These are phyloP conservation scores for Apophysomyces ossiformis DNA, from an alignment of 371 early-diverging fungal genomes.

Conservation along the genomic window DNA sequence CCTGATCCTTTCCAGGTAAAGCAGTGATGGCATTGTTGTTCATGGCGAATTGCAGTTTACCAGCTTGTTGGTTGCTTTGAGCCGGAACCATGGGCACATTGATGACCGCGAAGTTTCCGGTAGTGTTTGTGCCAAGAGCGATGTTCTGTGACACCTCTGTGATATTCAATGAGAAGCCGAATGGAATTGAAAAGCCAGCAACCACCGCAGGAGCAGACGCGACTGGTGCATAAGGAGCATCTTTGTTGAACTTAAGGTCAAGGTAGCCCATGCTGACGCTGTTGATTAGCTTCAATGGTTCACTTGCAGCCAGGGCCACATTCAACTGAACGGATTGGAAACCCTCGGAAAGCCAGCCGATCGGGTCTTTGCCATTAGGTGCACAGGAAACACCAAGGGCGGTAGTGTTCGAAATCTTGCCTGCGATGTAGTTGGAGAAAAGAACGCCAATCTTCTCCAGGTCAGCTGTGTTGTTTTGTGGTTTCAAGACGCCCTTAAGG, in stretches of 20 bases:
- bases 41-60: constrained; percentile 55
- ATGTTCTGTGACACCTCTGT: constrained; percentile 60
- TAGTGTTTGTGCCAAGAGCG: constrained; percentile 44
- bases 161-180: constrained; percentile 60
- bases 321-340: constrained; percentile 57
- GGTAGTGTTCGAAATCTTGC: constrained; percentile 50
- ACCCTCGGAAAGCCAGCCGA: constrained; percentile 63
- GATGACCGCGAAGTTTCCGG: constrained; percentile 52
- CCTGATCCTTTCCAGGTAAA: constrained; percentile 33
- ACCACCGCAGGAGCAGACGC: constrained; percentile 53
- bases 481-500: constrained; percentile 56
- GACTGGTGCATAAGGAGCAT: constrained; percentile 55
- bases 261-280: constrained; percentile 58
- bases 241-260: constrained; percentile 52
- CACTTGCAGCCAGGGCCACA: constrained; percentile 50
- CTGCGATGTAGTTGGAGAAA: constrained; percentile 62
- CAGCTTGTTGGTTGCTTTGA: constrained; percentile 49
- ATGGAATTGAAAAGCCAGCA: constrained; percentile 60
- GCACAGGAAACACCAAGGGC: constrained; percentile 63
- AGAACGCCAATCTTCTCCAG: constrained; percentile 53
- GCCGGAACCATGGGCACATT: constrained; percentile 49
- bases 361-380: constrained; percentile 61
- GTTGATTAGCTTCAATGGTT: constrained; percentile 57
- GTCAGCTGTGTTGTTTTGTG: constrained; percentile 51
- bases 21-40: constrained; percentile 45